phyloP scores from a whole-genome alignment of 768 basidiomycete genomes.

The Trametes maxima region DNA sequence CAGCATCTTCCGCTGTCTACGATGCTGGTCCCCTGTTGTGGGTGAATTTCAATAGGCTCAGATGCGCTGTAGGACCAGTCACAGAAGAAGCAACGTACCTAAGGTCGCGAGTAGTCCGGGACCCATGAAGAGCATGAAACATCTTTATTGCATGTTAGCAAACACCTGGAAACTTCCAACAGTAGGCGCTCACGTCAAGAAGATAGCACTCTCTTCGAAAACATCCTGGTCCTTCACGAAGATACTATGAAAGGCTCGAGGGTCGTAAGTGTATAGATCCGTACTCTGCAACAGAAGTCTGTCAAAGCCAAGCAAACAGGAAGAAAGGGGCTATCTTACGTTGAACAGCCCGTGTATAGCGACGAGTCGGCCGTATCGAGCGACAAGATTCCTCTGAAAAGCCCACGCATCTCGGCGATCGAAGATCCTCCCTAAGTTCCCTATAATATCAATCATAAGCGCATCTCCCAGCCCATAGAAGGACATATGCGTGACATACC shows the following conservation, averaged over 20 bases:
- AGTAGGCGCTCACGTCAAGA: background rate
- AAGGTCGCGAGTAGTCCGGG: constrained; percentile 19
- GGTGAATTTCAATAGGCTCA: background rate
- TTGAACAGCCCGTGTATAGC: background rate
- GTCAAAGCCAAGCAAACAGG: background rate
- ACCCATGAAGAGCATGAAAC: constrained; percentile 8
- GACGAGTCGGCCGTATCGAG: background rate
- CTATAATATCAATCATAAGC: background rate
- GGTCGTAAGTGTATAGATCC: constrained; percentile 15
- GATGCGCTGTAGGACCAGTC: no score
- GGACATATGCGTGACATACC: background rate
- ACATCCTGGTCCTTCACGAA: constrained; percentile 24
- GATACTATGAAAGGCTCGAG: constrained; percentile 18
- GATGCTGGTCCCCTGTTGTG: constrained; percentile 23
- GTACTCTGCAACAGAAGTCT: background rate
- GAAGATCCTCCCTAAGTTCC: background rate
- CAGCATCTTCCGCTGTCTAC: constrained; percentile 29
- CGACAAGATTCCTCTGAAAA: background rate
- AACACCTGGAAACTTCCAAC: no score
- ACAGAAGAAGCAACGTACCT: background rate
- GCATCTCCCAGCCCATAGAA: background rate
- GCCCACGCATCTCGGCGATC: background rate
- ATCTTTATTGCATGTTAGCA: background rate
- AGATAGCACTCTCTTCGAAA: constrained; percentile 8
- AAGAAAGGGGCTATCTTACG: background rate